Base-by-base conservation (phyloP, 805 yeast genomes). In the Debaryomyces prosopidis region DNA sequence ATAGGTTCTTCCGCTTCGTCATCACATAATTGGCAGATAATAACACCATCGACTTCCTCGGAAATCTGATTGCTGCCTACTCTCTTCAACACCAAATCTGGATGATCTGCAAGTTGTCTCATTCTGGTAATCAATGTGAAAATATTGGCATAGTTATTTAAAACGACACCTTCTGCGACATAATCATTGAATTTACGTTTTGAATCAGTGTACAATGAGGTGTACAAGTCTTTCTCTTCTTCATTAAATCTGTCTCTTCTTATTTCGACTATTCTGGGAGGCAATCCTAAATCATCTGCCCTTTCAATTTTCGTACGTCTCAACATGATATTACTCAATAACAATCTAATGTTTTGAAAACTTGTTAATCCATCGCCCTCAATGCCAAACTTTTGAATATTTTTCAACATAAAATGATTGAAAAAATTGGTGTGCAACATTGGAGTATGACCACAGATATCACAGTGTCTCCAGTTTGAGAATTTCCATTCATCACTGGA, bases 1-100 rank as follows among this genome's bases (percentile, higher is more conserved):
- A 94, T 90, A 0, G 99, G 96, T 49, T 94, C 99, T 65, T 94
- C 98, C 0, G 98, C 97, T 65, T 91, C 97, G 60, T 94, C 99
- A 54, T 91, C 98, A 67, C 99, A 94, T 18, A 94, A 62, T 53
- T 89, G 95, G 61, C 99, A 94, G 35, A 94, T 85, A 32, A 72
- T 68, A 9, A 90, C 80, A 1, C 81, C 81, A 9, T 76, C 78
- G 5, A 70, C 61, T 11, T 79, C 80, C 23, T 56, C 58, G 1
- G 71, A 49, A 7, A 48, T 65, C 52, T 54, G 65, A 53, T 57
- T 67, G 9, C 68, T 58, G 3, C 79, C 79, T 26, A 84, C 76
- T 42, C 91, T 75, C 53, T 90, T 83, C 60, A 94, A 71, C 1
- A 94, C 97, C 50, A 94, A 72, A 68, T 94, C 99, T 0, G 99